Conservation (phyloP, 768 basidiomycete genomes). For the Pleurotus tuoliensis region DNA sequence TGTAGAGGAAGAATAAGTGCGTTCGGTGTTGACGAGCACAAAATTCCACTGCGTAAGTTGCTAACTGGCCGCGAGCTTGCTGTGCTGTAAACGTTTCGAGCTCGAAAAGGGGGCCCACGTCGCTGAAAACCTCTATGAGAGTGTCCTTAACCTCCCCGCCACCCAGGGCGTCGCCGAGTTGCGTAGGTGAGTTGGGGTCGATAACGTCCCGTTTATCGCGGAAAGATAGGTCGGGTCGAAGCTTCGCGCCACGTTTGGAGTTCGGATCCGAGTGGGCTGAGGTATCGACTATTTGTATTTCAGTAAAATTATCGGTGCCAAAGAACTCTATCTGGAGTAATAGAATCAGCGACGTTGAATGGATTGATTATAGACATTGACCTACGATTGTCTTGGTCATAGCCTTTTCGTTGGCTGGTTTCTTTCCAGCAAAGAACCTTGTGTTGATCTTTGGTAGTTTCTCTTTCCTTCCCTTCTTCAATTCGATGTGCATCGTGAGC, state of each 20-base stretch:
- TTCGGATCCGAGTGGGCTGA: background rate
- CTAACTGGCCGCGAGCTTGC: constrained; percentile 17
- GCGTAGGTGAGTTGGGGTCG: background rate
- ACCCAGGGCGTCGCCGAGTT: background rate
- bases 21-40: constrained; percentile 24
- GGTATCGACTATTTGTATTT: background rate
- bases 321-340: no score
- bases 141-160: background rate
- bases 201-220: background rate
- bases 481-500: no score
- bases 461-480: no score
- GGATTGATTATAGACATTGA: no score
- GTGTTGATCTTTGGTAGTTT: no score
- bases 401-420: no score
- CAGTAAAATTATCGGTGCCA: no score
- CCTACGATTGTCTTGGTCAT: no score
- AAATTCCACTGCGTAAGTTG: constrained; percentile 18
- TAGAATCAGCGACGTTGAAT: no score
- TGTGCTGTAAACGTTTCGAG: background rate
- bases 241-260: background rate
- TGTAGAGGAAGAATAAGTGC: constrained; percentile 25
- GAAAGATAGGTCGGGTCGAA: background rate
- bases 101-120: background rate
- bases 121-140: background rate
- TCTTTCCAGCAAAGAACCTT: no score